phyloP scores from a whole-genome alignment of 371 early-diverging fungal species.

The Gilbertella persicaria region DNA sequence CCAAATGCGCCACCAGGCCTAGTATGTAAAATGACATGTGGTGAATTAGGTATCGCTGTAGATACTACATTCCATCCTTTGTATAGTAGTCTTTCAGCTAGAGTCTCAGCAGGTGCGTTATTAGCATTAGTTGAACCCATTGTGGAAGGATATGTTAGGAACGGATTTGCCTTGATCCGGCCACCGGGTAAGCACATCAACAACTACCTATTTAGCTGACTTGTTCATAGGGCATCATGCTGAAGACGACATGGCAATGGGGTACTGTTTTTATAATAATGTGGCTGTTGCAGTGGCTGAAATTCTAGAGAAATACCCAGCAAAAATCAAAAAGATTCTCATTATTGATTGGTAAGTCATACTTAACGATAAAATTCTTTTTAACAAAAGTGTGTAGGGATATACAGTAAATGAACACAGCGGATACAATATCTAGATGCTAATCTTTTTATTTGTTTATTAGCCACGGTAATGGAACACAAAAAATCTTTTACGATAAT shows the following conservation, averaged over 20 bases:
- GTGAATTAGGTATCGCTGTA: conserved; percentile 58
- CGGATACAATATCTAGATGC: background rate
- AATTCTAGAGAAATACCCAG: conserved; percentile 49
- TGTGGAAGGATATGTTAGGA: conserved; percentile 55
- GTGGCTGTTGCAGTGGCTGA: conserved; percentile 65
- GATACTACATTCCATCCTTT: conserved; percentile 64
- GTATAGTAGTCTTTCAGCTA: conserved; percentile 54
- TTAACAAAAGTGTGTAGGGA: conserved; percentile 44
- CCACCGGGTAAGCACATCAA: conserved; percentile 53
- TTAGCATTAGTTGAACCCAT: conserved; percentile 55
- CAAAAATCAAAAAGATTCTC: conserved; percentile 53
- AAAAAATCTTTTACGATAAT: conserved; percentile 66
- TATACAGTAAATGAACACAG: conserved; percentile 58
- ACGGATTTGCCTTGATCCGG: conserved; percentile 68
- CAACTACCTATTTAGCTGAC: background rate
- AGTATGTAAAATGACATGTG: conserved; percentile 56
- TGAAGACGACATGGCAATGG: conserved; percentile 68
- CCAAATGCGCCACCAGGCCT: conserved; percentile 52
- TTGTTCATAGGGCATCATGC: conserved; percentile 59
- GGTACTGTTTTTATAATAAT: conserved; percentile 72
- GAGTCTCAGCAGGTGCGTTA: conserved; percentile 60
- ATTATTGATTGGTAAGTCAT: conserved; percentile 59
- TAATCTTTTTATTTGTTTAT: background rate
- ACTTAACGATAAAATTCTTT: background rate
- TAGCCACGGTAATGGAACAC: conserved; percentile 70